A percentile compares a stretch with the other conserved stretches of the same genome.
phyloP scores from a whole-genome alignment of 371 early-diverging fungal species.

The Paraphysoderma sedebokerense region DNA sequence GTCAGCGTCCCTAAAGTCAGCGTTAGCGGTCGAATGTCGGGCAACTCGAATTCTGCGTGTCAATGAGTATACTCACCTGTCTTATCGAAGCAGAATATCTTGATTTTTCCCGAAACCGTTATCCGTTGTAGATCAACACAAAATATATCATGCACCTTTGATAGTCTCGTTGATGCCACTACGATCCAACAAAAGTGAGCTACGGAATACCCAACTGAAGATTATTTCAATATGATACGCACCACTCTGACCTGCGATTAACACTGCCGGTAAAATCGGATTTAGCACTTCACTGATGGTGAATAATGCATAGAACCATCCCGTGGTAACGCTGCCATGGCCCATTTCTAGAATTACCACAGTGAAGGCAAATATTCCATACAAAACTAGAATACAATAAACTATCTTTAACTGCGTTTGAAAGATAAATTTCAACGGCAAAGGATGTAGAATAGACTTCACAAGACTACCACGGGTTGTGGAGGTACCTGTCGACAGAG shows the following conservation, averaged over 20 bases:
- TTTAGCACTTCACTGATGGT: constrained; percentile 44
- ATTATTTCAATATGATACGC: no score
- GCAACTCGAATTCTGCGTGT: neutral
- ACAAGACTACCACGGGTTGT: constrained; percentile 61
- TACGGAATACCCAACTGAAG: no score
- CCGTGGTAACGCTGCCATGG: constrained; percentile 23
- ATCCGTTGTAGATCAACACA: constrained; percentile 70
- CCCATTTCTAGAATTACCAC: constrained; percentile 35
- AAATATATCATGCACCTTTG: constrained; percentile 32
- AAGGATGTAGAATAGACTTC: constrained; percentile 53
- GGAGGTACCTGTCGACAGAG: constrained; percentile 45
- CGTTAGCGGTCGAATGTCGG: neutral
- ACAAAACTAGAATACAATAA: constrained; percentile 36
- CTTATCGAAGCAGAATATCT: constrained; percentile 89
- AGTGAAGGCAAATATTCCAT: constrained; percentile 34
- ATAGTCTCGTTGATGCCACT: constrained; percentile 56
- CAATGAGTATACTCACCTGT: constrained; percentile 40
- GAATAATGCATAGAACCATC: constrained; percentile 46
- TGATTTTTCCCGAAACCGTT: constrained; percentile 71
- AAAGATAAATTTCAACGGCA: constrained; percentile 43
- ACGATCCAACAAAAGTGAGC: no score
- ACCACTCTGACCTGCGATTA: constrained; percentile 85
- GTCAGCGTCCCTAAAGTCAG: constrained; percentile 66
- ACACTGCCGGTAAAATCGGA: constrained; percentile 56
- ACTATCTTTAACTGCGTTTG: constrained; percentile 52